Base-by-base conservation (phyloP, 2,329 filamentous ascomycete genomes). In the Chaetomium sp. region DNA sequence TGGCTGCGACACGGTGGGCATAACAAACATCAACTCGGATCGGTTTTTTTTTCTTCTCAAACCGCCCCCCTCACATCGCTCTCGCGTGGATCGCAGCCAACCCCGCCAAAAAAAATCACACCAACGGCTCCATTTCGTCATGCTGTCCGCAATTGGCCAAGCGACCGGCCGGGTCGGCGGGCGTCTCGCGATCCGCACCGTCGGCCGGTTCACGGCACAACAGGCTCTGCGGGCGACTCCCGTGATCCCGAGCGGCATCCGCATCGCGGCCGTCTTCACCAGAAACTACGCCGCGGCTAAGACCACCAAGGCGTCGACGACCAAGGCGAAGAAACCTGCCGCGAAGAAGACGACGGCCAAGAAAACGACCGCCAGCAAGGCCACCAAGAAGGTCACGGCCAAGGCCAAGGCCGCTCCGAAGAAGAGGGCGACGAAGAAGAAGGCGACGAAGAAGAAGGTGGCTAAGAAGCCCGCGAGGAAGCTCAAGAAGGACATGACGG, bases 361-460 rank as follows among this genome's bases (percentile, higher is more conserved):
- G 6, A 64, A 68, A 61, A 65, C 64, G 27, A 57, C 62, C 53
- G 56, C 66, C 43, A 64, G 67, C 62, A 65, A 64, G 59, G 8
- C 57, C 8, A 49, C 57, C 61, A 46, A 51, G 40, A 37, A 1
- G 12, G n/a, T 34, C 2, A 62, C 64, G 41, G 6, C 48, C 38
- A 48, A 38, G 8, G 49, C 46, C 6, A 5, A 47, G 32, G 54
- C 33, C 35, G 40, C 33, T 11, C 55, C 42, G 47, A 40, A 46
- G 36, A n/a, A 19, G 44, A n/a, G 5, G 7, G 27, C 10, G n/a
- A 49, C 51, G 42, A 49, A 45, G 43, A 47, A 52, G 49, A 42
- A 32, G 46, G 34, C 42, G 42, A 46, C 43, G 1, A 74, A 77
- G 67, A 60, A 73, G 59, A 67, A 72, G 67, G 52, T 54, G 49